A percentile compares a stretch with the other conserved stretches of the same genome.
Evolutionary conservation across 1,284 basidiomycete species (phyloP).

Genomic region (Moniliella sp.): DNA sequence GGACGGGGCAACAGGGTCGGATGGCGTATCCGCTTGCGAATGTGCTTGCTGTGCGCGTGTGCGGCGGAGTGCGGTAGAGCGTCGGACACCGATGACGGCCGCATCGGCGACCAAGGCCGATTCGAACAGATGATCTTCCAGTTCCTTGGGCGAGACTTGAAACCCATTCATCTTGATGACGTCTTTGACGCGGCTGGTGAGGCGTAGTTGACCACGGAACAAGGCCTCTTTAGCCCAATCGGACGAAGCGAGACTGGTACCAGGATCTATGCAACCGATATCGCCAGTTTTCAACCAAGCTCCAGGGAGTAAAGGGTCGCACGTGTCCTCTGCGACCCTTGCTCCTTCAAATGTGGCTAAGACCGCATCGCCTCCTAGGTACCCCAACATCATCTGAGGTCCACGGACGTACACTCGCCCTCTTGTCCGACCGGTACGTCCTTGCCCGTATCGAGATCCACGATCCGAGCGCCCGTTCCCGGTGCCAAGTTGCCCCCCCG

Average conservation of each 20-base stretch:
- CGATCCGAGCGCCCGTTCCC: too few relatives aligned
- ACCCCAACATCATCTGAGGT: conserved; percentile 30
- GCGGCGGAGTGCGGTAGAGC: too few relatives aligned
- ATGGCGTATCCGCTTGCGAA: conserved; percentile 7
- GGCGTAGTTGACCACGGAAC: conserved; percentile 17
- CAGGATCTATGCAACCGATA: too few relatives aligned
- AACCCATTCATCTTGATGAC: conserved; percentile 32
- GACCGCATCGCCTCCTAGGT: conserved; percentile 24
- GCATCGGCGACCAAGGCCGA: conserved; percentile 12
- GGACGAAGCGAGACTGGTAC: too few relatives aligned
- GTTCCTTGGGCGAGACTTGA: conserved; percentile 27
- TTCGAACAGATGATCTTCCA: conserved; percentile 16
- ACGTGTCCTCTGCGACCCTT: conserved; percentile 14
- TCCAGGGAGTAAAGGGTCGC: conserved; percentile 4
- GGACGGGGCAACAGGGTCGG: too few relatives aligned
- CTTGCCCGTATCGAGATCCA: neutral
- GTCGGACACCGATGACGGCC: conserved; percentile 17
- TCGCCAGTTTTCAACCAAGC: conserved; percentile 24
- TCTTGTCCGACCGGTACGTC: conserved; percentile 14
- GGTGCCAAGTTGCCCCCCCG: conserved; percentile 11
- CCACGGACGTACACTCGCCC: conserved; percentile 26
- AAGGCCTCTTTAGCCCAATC: too few relatives aligned
- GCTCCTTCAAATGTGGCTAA: too few relatives aligned
- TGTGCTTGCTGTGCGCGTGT: too few relatives aligned
- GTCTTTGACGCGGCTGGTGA: conserved; percentile 27